Percentiles rank a stretch among this genome's conserved stretches.
Conservation (phyloP, 2,329 filamentous ascomycete species). For the Aureobasidium sp. region DNA sequence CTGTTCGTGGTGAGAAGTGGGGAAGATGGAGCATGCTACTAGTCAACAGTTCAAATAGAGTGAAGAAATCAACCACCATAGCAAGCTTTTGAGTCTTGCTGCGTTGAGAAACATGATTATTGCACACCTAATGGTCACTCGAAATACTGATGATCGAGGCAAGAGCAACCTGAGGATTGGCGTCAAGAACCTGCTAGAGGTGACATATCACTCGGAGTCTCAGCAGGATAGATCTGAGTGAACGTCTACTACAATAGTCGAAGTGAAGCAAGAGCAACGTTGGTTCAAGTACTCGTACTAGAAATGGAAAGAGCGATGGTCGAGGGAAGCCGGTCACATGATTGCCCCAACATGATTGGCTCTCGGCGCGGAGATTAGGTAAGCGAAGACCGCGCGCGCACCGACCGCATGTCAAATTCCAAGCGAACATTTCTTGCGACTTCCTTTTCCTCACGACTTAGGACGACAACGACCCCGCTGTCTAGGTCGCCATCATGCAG, state of each 20-base stretch:
- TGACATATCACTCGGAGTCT: too few species aligned
- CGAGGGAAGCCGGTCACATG: not conserved
- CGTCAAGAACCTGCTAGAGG: not conserved
- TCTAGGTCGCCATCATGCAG: constrained; percentile 17
- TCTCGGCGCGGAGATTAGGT: not conserved
- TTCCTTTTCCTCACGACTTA: constrained; percentile 16
- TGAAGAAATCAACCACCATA: too few species aligned
- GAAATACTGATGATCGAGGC: not conserved
- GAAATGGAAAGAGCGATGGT: not conserved
- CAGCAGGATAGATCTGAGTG: too few species aligned
- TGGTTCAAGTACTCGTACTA: too few species aligned
- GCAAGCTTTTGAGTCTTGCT: too few species aligned
- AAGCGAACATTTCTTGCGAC: not conserved
- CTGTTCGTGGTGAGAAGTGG: too few species aligned
- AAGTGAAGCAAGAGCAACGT: not conserved
- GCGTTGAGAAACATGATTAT: too few species aligned
- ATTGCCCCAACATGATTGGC: not conserved
- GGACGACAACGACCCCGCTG: constrained; percentile 15
- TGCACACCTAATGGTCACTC: not conserved
- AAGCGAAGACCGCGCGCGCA: not conserved
- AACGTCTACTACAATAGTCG: not conserved
- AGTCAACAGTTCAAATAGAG: too few species aligned
- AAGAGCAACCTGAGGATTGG: not conserved
- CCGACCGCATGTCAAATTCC: constrained; percentile 1
- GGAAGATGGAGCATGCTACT: too few species aligned